Evolutionary conservation across 805 yeast species (phyloP), one percentile per base, ranked within the genome.

Genomic region (Teunomyces barrocoloradensis): DNA sequence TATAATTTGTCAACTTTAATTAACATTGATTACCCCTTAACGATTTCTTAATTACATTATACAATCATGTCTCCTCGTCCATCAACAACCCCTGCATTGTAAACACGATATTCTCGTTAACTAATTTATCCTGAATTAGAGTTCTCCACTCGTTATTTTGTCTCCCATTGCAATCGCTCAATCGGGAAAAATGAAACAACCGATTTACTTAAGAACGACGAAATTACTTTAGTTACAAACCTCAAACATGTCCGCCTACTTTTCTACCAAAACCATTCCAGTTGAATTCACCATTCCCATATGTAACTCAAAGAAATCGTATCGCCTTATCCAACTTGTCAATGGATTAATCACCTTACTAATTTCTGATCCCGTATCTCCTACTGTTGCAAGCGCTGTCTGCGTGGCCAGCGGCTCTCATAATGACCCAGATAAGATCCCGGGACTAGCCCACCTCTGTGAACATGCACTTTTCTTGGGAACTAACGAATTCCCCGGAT

Each of bases 371-470:
- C 84, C 91, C 0, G 67, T 81, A 0, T 79, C 81, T 12, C 82
- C 80, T 38, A 55, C 75, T 11, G 84, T 87, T 3, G 77, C 94
- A 0, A 84, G 87, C 15, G 82, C 96, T 1, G 57, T 92, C 5
- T 79, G 88, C 33, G 89, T 90, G 1, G 84, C 84, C 3, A 73
- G 88, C 0, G 99, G 99, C 6, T 83, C 96, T 1, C 84, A 82
- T 57, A 74, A 82, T 41, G 97, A 92, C 54, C 92, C 96, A 0
- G 71, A 68, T 5, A 75, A 74, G 4, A 55, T 85, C 1, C 82
- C 82, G 0, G 99, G 99, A 0, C 60, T 92, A 32, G 98, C 98
- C 0, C 99, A 92, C 68, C 77, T 89, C 48, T 85, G 95, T 56
- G 97, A 89, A 59, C 96, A 89, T 62, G 73, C 86, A 75, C 45